phyloP scores from a whole-genome alignment of 352 stramenopile species.

The Pythium rhizo-oryzae region DNA sequence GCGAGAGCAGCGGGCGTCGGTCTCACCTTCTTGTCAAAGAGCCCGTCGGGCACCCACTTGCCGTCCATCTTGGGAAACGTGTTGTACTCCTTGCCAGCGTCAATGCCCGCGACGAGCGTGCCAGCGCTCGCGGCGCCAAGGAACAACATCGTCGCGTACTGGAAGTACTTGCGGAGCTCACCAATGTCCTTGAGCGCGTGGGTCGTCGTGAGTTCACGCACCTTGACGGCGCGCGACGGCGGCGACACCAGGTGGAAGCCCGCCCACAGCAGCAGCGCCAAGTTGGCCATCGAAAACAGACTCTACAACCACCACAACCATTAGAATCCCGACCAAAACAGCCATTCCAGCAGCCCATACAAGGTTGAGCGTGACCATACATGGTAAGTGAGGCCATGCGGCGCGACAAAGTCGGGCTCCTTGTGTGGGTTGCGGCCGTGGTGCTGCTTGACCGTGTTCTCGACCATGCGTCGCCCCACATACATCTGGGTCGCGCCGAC shows the following conservation, averaged over 20 bases:
- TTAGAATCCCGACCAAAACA: neutral
- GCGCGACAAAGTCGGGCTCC: constrained; percentile 24
- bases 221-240: constrained; percentile 47
- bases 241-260: constrained; percentile 60
- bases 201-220: constrained; percentile 53
- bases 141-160: constrained; percentile 45
- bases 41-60: constrained; percentile 84
- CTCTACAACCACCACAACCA: constrained; percentile 33
- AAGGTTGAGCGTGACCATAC: constrained; percentile 5
- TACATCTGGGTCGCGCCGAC: constrained; percentile 56
- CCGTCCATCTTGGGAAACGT: constrained; percentile 94
- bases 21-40: constrained; percentile 59
- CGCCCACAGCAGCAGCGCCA: constrained; percentile 66
- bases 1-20: neutral
- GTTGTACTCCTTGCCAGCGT: constrained; percentile 97
- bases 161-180: constrained; percentile 51
- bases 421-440: constrained; percentile 28
- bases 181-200: constrained; percentile 56
- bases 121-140: constrained; percentile 44
- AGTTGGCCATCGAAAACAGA: constrained; percentile 62
- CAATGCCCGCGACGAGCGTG: constrained; percentile 92
- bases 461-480: constrained; percentile 55
- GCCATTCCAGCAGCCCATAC: neutral
- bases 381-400: constrained; percentile 30
- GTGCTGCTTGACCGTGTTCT: constrained; percentile 37